phyloP scores from a whole-genome alignment of 805 yeast species.

The Starmerella floricola region DNA sequence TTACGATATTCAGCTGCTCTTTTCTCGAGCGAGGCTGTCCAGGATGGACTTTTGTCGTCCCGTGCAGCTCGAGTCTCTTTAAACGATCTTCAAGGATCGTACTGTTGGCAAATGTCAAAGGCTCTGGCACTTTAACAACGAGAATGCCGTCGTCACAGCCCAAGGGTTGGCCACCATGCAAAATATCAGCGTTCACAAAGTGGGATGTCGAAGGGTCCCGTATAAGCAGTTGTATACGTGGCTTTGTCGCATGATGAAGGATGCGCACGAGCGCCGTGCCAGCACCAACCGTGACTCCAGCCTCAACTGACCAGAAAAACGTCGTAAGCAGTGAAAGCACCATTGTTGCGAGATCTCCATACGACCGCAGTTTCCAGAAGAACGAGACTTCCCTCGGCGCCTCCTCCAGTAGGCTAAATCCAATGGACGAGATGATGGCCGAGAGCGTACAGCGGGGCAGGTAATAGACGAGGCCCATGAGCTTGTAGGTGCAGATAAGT shows the following conservation, averaged over 20 bases:
- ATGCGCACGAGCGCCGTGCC: slow-evolving; percentile 69
- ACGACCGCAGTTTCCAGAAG: slow-evolving; percentile 63
- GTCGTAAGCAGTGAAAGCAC: slow-evolving; percentile 53
- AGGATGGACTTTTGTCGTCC: slow-evolving; percentile 65
- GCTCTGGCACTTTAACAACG: slow-evolving; percentile 74
- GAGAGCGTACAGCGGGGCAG: slow-evolving; percentile 72
- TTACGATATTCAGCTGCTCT: slow-evolving; percentile 42
- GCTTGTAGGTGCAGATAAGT: slow-evolving; percentile 46
- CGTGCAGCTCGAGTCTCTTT: slow-evolving; percentile 60
- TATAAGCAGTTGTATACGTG: slow-evolving; percentile 74
- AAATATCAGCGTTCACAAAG: slow-evolving; percentile 61
- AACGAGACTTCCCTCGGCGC: slow-evolving; percentile 67
- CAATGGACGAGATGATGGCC: slow-evolving; percentile 69
- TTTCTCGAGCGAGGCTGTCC: slow-evolving; percentile 42
- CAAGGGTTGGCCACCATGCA: slow-evolving; percentile 27
- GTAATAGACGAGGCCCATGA: slow-evolving; percentile 53
- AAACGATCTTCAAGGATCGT: slow-evolving; percentile 60
- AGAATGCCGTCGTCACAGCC: slow-evolving; percentile 41
- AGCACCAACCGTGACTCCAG: slow-evolving; percentile 82
- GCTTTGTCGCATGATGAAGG: slow-evolving; percentile 63
- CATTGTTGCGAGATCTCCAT: slow-evolving; percentile 61
- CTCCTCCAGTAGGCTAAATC: slow-evolving; percentile 65
- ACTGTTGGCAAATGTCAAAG: slow-evolving; percentile 75
- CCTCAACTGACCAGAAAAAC: slow-evolving; percentile 65
- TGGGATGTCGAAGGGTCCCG: slow-evolving; percentile 48